Conservation (phyloP, 176 grass and related monocot species). For the Hsuehochloa calcarea region DNA sequence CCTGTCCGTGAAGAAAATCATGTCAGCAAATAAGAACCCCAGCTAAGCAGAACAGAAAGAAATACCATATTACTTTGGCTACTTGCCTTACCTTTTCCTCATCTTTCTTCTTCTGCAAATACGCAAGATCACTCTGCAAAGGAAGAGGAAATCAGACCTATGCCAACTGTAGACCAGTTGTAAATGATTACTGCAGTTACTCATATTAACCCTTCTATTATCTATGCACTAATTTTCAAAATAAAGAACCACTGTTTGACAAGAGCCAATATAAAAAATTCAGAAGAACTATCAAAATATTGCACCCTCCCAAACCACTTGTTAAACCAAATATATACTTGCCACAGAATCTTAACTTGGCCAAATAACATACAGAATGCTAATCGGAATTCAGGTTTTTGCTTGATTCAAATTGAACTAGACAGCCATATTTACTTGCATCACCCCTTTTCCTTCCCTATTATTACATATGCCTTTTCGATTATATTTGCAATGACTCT, state of each 20-base stretch:
- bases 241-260: not conserved
- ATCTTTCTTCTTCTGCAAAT: constrained; percentile 96
- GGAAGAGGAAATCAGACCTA: not conserved
- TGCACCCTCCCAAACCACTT: not conserved
- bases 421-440: not conserved
- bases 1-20: constrained; percentile 38
- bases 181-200: not conserved
- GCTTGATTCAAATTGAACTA: not conserved
- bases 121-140: constrained; percentile 62
- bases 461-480: not conserved
- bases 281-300: not conserved
- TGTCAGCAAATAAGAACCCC: not conserved
- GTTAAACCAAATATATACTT: not conserved
- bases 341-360: not conserved
- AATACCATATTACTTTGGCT: not conserved
- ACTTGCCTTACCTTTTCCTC: constrained; percentile 62
- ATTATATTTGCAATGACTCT: not conserved
- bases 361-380: not conserved
- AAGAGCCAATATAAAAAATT: not conserved
- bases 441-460: not conserved
- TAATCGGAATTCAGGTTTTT: not conserved
- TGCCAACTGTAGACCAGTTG: not conserved
- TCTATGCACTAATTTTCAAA: not conserved
- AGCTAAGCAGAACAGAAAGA: not conserved
- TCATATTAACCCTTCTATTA: not conserved